These are phyloP conservation scores for Zarea fungicola DNA, from an alignment of 2,329 filamentous ascomycete genomes.

Conservation along the genomic window DNA sequence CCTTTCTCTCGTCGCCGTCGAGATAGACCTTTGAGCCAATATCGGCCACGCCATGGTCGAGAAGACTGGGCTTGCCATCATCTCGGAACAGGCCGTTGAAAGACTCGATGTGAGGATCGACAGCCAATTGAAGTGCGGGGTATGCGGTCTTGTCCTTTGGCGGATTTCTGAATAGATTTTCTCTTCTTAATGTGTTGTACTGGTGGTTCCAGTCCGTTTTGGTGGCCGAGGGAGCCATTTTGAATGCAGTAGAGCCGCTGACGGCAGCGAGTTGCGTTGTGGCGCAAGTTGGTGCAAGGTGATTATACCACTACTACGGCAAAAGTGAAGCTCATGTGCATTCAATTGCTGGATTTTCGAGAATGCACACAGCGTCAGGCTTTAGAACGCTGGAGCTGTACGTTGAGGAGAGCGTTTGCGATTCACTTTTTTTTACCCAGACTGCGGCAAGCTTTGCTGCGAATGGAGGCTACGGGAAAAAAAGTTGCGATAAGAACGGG, in stretches of 20 bases:
- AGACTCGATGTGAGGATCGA: conserved; percentile 88
- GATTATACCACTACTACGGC: neutral
- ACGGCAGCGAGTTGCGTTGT: neutral
- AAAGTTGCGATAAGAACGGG: conserved; percentile 11
- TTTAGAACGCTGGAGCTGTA: neutral
- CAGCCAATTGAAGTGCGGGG: conserved; percentile 76
- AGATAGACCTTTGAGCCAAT: conserved; percentile 87
- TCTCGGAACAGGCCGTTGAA: conserved; percentile 86
- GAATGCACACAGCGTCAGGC: neutral
- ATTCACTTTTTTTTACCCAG: neutral
- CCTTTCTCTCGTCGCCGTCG: conserved; percentile 67
- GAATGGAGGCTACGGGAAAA: conserved; percentile 1
- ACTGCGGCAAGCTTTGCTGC: conserved; percentile 1
- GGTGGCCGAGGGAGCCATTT: conserved; percentile 55
- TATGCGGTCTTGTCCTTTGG: conserved; percentile 85
- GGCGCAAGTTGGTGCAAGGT: neutral
- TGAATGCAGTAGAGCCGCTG: conserved; percentile 12
- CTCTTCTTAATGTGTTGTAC: conserved; percentile 79
- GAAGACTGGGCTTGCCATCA: conserved; percentile 51
- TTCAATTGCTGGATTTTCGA: neutral
- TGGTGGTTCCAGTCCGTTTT: conserved; percentile 74
- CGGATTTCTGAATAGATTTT: conserved; percentile 83
- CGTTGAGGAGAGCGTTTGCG: neutral
- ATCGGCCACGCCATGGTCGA: conserved; percentile 75
- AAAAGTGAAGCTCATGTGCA: neutral